Evolutionary conservation across 2,329 filamentous ascomycete genomes (phyloP).

Genomic region (Dryadomyces quercivorus): DNA sequence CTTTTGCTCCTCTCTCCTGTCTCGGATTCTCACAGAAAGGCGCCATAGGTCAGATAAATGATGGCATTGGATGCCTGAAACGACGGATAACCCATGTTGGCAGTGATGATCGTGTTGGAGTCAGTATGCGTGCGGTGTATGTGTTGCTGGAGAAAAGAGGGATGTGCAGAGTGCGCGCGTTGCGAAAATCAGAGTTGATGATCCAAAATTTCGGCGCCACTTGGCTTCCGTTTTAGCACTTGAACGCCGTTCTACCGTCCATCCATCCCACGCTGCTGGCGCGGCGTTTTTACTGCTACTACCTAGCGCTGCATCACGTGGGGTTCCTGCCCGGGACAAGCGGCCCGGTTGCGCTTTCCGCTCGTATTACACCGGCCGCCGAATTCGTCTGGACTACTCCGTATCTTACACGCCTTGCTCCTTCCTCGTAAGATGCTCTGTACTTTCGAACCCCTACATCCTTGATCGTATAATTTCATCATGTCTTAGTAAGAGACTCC

Average conservation of each 20-base stretch:
- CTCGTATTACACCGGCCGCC: too few relatives aligned
- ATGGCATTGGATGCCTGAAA: slow-evolving; percentile 69
- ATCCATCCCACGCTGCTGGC: background rate
- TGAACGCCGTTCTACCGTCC: background rate
- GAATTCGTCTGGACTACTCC: too few relatives aligned
- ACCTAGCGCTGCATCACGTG: too few relatives aligned
- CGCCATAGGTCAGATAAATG: slow-evolving; percentile 67
- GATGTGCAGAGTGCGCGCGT: background rate
- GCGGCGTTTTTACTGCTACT: too few relatives aligned
- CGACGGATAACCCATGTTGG: slow-evolving; percentile 60
- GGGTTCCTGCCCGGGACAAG: too few relatives aligned
- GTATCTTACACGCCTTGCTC: too few relatives aligned
- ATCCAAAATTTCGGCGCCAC: background rate
- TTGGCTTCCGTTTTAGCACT: background rate
- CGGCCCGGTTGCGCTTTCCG: too few relatives aligned
- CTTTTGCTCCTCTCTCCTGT: background rate
- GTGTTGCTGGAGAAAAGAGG: background rate
- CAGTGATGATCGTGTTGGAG: background rate
- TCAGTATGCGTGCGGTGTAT: background rate
- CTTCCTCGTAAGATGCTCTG: too few relatives aligned
- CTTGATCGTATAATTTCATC: too few relatives aligned
- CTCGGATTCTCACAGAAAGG: slow-evolving; percentile 50
- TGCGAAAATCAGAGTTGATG: background rate
- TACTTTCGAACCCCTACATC: too few relatives aligned
- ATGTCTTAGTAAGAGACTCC: too few relatives aligned